These are phyloP conservation scores for Pulveroboletus sp. DNA, from an alignment of 768 basidiomycete genomes.

Conservation along the genomic window DNA sequence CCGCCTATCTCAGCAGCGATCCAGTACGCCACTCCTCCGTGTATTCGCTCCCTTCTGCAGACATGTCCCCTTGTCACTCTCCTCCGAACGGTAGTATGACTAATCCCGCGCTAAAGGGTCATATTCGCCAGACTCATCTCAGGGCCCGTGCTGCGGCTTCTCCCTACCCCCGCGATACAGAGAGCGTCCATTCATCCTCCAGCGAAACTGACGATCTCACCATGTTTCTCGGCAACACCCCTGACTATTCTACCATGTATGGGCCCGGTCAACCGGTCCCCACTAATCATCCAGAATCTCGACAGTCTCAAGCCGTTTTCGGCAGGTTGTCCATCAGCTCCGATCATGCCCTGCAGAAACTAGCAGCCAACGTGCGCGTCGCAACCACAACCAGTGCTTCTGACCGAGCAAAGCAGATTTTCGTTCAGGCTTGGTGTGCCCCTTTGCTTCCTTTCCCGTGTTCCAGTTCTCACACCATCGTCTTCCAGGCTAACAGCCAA, in stretches of 20 bases:
- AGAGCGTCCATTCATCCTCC: constrained; percentile 83
- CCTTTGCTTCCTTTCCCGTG: constrained; percentile 13
- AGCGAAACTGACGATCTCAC: constrained; percentile 86
- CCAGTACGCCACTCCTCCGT: constrained; percentile 43
- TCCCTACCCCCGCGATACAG: constrained; percentile 81
- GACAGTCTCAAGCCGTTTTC: constrained; percentile 70
- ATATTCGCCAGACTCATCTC: constrained; percentile 70
- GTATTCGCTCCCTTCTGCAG: constrained; percentile 39
- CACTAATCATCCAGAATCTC: constrained; percentile 37
- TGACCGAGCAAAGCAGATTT: constrained; percentile 87
- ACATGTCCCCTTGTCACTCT: constrained; percentile 51
- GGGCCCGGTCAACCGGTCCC: constrained; percentile 38
- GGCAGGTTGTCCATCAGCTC: constrained; percentile 71
- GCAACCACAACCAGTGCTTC: constrained; percentile 90
- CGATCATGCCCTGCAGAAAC: constrained; percentile 79
- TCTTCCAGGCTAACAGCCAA: constrained; percentile 80
- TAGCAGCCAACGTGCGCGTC: constrained; percentile 80
- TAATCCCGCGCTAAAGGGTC: constrained; percentile 74
- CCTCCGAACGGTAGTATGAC: constrained; percentile 72
- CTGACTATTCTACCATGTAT: constrained; percentile 70
- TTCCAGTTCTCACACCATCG: constrained; percentile 16
- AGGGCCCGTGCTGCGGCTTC: constrained; percentile 77
- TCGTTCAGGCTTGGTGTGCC: constrained; percentile 85
- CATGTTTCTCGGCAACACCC: constrained; percentile 59
- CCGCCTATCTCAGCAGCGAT: constrained; percentile 43